Evolutionary conservation across 2,329 filamentous ascomycete species (phyloP).

Genomic region (Ophiocordyceps sinensis): DNA sequence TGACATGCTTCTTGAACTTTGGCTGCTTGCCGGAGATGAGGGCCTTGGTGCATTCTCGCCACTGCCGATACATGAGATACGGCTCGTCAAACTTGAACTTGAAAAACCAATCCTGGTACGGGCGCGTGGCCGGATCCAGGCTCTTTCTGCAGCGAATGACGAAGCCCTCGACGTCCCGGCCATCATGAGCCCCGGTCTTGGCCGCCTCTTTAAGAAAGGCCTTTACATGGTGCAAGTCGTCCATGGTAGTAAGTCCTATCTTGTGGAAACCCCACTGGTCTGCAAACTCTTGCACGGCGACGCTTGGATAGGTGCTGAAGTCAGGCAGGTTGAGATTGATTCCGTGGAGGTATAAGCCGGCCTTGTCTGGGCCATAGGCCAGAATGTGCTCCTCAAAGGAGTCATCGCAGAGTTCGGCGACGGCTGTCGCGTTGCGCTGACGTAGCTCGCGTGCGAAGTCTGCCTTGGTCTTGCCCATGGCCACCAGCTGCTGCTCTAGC

Average conservation of each 20-base stretch:
- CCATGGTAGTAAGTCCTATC: constrained; percentile 63
- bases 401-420: constrained; percentile 93
- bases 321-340: constrained; percentile 91
- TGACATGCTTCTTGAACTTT: constrained; percentile 70
- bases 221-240: constrained; percentile 61
- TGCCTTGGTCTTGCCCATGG: constrained; percentile 61
- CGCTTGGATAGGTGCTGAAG: constrained; percentile 75
- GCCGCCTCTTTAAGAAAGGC: constrained; percentile 71
- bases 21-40: constrained; percentile 64
- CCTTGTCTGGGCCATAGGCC: constrained; percentile 66
- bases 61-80: constrained; percentile 96
- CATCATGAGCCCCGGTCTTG: constrained; percentile 78
- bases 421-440: constrained; percentile 76
- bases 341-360: constrained; percentile 88
- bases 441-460: constrained; percentile 67
- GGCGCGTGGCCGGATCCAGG: constrained; percentile 29
- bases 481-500: constrained; percentile 64
- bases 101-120: constrained; percentile 95
- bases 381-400: constrained; percentile 94
- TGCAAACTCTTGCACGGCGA: constrained; percentile 78
- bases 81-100: constrained; percentile 99
- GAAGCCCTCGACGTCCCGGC: constrained; percentile 91
- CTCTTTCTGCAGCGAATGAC: constrained; percentile 77
- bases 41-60: constrained; percentile 91
- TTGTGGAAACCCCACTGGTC: constrained; percentile 89